Percentiles rank a stretch among this genome's conserved stretches.
These are phyloP conservation scores for Zalaria sp. DNA, from an alignment of 2,329 filamentous ascomycete species.

Conservation along the genomic window DNA sequence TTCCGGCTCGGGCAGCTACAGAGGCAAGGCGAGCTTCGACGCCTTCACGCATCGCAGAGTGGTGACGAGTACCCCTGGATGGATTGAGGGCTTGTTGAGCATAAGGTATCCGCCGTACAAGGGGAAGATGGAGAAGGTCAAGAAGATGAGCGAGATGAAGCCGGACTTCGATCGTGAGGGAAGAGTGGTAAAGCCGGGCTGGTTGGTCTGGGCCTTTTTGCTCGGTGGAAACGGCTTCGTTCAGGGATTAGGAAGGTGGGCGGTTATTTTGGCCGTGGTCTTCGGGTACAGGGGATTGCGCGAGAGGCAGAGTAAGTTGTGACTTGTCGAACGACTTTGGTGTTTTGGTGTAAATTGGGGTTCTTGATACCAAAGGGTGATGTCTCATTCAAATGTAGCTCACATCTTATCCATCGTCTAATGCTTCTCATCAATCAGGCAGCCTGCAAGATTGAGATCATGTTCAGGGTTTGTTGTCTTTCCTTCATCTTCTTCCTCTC, in stretches of 20 bases:
- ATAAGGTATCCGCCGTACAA: constrained; percentile 52
- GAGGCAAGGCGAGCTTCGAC: constrained; percentile 61
- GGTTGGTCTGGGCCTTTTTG: constrained; percentile 13
- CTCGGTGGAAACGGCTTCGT: constrained; percentile 14
- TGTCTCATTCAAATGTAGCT: too few species aligned
- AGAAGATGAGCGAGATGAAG: constrained; percentile 34
- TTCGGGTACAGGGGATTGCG: not conserved
- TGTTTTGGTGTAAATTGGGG: too few species aligned
- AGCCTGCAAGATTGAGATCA: too few species aligned
- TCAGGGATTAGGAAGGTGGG: constrained; percentile 14
- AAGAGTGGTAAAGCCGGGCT: constrained; percentile 14
- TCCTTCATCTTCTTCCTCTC: too few species aligned
- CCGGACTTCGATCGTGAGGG: constrained; percentile 50
- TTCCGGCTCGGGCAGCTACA: constrained; percentile 63
- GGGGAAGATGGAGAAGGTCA: constrained; percentile 39
- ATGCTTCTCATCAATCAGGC: too few species aligned
- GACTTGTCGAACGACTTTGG: too few species aligned
- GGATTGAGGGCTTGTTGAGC: constrained; percentile 53
- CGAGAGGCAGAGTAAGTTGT: too few species aligned
- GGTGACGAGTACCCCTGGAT: constrained; percentile 48
- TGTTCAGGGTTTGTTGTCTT: too few species aligned
- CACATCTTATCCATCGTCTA: too few species aligned
- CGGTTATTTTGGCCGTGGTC: constrained; percentile 1
- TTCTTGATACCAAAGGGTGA: too few species aligned
- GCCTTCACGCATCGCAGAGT: constrained; percentile 49